phyloP scores from a whole-genome alignment of 2,329 filamentous ascomycete species.

The Neonectria sp. region DNA sequence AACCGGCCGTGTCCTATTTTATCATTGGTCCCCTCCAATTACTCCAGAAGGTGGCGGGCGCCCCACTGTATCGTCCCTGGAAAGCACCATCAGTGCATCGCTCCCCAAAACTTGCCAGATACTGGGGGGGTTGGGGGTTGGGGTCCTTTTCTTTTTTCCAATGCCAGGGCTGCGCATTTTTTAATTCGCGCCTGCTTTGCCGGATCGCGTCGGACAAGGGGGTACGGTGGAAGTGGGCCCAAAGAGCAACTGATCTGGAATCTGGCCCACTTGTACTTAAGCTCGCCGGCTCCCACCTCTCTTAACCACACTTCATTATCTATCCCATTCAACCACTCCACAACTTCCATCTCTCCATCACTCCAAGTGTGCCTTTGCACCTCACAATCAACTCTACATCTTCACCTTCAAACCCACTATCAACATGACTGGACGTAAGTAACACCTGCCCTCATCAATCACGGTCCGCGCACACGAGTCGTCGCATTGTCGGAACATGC shows the following conservation, averaged over 20 bases:
- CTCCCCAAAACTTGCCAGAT: slow-evolving; percentile 27
- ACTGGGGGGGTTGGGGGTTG: slow-evolving; percentile 16
- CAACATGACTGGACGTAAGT: slow-evolving; percentile 82
- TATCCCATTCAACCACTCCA: slow-evolving; percentile 33
- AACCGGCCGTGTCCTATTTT: slow-evolving; percentile 3
- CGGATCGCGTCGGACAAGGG: slow-evolving; percentile 47
- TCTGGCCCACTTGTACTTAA: slow-evolving; percentile 59
- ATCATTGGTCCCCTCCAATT: background rate
- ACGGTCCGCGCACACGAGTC: background rate
- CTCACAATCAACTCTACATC: slow-evolving; percentile 23
- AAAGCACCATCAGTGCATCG: background rate
- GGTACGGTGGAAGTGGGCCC: slow-evolving; percentile 38
- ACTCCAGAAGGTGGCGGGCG: too few relatives aligned
- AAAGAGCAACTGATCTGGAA: slow-evolving; percentile 53
- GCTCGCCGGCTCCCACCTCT: slow-evolving; percentile 49
- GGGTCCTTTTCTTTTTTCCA: slow-evolving; percentile 31
- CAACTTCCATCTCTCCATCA: slow-evolving; percentile 28
- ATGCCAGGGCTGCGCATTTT: slow-evolving; percentile 34
- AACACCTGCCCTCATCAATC: background rate
- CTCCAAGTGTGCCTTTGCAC: slow-evolving; percentile 35
- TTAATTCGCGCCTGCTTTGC: slow-evolving; percentile 32
- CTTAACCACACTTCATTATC: slow-evolving; percentile 22
- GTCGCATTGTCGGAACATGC: background rate
- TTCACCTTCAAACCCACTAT: slow-evolving; percentile 41
- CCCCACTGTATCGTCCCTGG: background rate